A percentile compares a stretch with the other conserved stretches of the same genome.
Conservation (phyloP, 805 yeast species). For the Candida pseudofarinosa region DNA sequence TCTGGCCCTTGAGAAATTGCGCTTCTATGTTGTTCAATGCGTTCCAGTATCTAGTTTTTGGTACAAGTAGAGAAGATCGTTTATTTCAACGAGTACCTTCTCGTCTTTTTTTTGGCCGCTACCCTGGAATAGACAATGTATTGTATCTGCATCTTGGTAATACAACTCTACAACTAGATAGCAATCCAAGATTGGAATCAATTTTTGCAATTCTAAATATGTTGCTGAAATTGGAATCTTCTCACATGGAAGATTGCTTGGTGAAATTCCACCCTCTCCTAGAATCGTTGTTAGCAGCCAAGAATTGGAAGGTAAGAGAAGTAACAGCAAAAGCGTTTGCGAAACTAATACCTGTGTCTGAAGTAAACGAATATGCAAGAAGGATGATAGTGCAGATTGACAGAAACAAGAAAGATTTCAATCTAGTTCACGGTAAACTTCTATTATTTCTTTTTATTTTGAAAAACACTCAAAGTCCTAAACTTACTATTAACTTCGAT, state of each 20-base stretch:
- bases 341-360: constrained; percentile 31
- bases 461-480: constrained; percentile 5
- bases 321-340: constrained; percentile 74
- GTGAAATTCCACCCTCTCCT: constrained; percentile 16
- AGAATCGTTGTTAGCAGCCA: constrained; percentile 41
- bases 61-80: constrained; percentile 44
- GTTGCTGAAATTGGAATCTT: constrained; percentile 61
- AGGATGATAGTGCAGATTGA: constrained; percentile 24
- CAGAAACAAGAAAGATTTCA: constrained; percentile 2
- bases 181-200: constrained; percentile 45
- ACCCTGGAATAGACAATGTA: constrained; percentile 46
- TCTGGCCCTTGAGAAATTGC: constrained; percentile 89
- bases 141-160: constrained; percentile 41
- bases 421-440: constrained; percentile 51
- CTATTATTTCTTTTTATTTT: constrained; percentile 34
- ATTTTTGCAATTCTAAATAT: constrained; percentile 75
- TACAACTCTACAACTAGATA: constrained; percentile 17
- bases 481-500: neutral
- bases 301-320: constrained; percentile 82
- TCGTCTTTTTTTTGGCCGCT: constrained; percentile 66
- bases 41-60: constrained; percentile 75
- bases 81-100: constrained; percentile 43
- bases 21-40: constrained; percentile 91
- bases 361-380: constrained; percentile 15
- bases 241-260: constrained; percentile 43